A percentile compares a stretch with the other conserved stretches of the same genome.
phyloP scores from a whole-genome alignment of 768 basidiomycete species.

The Panaeolus papilionaceus region DNA sequence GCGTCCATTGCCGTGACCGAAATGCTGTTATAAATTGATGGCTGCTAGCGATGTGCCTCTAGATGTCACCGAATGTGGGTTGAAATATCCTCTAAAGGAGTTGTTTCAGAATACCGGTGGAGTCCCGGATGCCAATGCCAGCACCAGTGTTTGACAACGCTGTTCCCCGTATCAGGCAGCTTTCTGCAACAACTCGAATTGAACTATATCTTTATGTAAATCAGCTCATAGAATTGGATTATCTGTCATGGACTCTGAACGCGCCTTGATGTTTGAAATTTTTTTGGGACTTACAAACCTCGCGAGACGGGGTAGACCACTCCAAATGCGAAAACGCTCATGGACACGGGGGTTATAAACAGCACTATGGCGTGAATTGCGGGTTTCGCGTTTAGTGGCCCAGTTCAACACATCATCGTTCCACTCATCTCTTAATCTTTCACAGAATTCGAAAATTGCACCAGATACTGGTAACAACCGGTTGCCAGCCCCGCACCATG shows the following conservation, averaged over 20 bases:
- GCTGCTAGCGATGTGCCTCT: background rate
- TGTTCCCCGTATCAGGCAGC: slow-evolving; percentile 8
- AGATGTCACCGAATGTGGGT: slow-evolving; percentile 1
- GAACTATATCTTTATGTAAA: background rate
- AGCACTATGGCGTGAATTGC: slow-evolving; percentile 5
- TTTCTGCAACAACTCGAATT: background rate
- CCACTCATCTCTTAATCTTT: background rate
- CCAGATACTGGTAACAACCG: slow-evolving; percentile 12
- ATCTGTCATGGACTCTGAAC: slow-evolving; percentile 2
- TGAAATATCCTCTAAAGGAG: slow-evolving; percentile 5
- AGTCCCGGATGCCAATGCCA: background rate
- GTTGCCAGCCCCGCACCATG: slow-evolving; percentile 13
- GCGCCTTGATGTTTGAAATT: background rate
- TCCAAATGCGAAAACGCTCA: slow-evolving; percentile 1
- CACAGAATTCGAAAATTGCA: slow-evolving; percentile 1
- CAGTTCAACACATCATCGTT: background rate
- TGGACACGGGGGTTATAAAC: slow-evolving; percentile 8
- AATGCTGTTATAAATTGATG: background rate
- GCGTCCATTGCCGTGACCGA: background rate
- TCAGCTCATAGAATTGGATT: background rate
- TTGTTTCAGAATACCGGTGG: background rate
- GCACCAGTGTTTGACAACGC: background rate
- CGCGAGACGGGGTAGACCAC: slow-evolving; percentile 4
- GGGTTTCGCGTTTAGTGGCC: background rate
- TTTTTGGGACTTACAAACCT: slow-evolving; percentile 3